A percentile compares a stretch with the other conserved stretches of the same genome.
Evolutionary conservation across 192 early-diverging fungal genomes (phyloP).

Genomic region (Funneliformis mosseae): DNA sequence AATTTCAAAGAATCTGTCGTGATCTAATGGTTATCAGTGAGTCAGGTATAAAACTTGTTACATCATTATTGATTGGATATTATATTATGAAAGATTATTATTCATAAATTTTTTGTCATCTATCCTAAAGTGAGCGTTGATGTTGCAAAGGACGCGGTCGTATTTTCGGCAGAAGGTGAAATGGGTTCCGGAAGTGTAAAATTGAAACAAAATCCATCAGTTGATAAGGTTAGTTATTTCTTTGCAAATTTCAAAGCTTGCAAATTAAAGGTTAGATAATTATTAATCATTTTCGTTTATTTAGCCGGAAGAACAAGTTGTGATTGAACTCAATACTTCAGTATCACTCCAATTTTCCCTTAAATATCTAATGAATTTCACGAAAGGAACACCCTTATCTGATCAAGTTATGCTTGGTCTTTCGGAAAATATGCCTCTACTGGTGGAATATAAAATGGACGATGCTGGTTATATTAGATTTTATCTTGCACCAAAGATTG

Average conservation of each 20-base stretch:
- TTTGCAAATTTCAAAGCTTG: neutral
- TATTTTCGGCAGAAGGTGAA: constrained; percentile 87
- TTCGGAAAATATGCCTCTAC: constrained; percentile 84
- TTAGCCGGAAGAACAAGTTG: constrained; percentile 48
- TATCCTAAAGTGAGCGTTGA: constrained; percentile 73
- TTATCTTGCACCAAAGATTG: constrained; percentile 76
- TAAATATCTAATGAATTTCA: constrained; percentile 94
- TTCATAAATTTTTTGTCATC: too few relatives aligned
- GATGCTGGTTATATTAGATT: constrained; percentile 91
- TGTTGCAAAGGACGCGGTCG: constrained; percentile 91
- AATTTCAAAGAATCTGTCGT: constrained; percentile 91
- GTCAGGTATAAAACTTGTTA: constrained; percentile 57
- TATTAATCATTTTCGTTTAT: neutral
- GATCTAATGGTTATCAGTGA: constrained; percentile 86
- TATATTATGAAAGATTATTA: too few relatives aligned
- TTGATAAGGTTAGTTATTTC: constrained; percentile 65
- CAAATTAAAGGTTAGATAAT: neutral
- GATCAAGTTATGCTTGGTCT: constrained; percentile 78
- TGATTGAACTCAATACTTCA: constrained; percentile 80
- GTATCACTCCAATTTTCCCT: constrained; percentile 87
- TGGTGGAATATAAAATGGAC: constrained; percentile 93
- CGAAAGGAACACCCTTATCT: constrained; percentile 90
- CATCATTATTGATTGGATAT: neutral
- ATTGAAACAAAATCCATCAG: constrained; percentile 71
- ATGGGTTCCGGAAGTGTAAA: constrained; percentile 82